These are phyloP conservation scores for Clitopilus passeckerianus DNA, from an alignment of 768 basidiomycete genomes.

Conservation along the genomic window DNA sequence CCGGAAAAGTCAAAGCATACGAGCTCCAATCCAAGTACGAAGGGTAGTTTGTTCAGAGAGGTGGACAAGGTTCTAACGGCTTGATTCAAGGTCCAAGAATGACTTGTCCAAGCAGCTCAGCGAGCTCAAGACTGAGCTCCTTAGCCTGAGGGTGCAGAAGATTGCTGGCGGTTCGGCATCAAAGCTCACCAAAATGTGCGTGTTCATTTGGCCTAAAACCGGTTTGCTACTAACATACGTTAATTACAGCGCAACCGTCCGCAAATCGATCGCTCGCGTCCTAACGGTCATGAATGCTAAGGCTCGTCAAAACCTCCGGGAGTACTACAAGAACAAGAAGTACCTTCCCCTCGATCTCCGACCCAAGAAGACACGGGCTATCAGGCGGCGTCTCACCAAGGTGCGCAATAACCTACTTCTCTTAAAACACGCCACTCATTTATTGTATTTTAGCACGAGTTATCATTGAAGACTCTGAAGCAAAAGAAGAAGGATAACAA, in stretches of 20 bases:
- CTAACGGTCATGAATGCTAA: slow-evolving; percentile 99
- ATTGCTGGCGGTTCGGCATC: slow-evolving; percentile 92
- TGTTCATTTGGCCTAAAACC: slow-evolving; percentile 27
- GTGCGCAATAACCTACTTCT: slow-evolving; percentile 35
- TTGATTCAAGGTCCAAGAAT: slow-evolving; percentile 76
- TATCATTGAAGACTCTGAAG: slow-evolving; percentile 82
- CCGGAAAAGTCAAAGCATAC: slow-evolving; percentile 93
- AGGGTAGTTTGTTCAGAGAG: slow-evolving; percentile 1
- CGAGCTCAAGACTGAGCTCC: slow-evolving; percentile 95
- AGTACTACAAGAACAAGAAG: slow-evolving; percentile 97
- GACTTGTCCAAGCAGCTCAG: slow-evolving; percentile 91
- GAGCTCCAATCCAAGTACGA: slow-evolving; percentile 93
- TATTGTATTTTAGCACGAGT: slow-evolving; percentile 58
- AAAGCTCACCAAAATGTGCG: slow-evolving; percentile 97
- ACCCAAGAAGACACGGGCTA: slow-evolving; percentile 96
- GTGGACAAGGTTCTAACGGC: slow-evolving; percentile 6
- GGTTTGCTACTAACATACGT: background rate
- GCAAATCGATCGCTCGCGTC: slow-evolving; percentile 98
- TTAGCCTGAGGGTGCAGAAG: slow-evolving; percentile 94
- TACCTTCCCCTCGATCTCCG: slow-evolving; percentile 97
- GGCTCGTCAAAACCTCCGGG: slow-evolving; percentile 91
- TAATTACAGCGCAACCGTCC: slow-evolving; percentile 74
- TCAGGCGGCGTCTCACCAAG: slow-evolving; percentile 91
- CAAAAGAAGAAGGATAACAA: slow-evolving; percentile 93
- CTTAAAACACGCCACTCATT: background rate